These are phyloP conservation scores for Cordyceps tenuipes DNA, from an alignment of 2,329 filamentous ascomycete species.

Conservation along the genomic window DNA sequence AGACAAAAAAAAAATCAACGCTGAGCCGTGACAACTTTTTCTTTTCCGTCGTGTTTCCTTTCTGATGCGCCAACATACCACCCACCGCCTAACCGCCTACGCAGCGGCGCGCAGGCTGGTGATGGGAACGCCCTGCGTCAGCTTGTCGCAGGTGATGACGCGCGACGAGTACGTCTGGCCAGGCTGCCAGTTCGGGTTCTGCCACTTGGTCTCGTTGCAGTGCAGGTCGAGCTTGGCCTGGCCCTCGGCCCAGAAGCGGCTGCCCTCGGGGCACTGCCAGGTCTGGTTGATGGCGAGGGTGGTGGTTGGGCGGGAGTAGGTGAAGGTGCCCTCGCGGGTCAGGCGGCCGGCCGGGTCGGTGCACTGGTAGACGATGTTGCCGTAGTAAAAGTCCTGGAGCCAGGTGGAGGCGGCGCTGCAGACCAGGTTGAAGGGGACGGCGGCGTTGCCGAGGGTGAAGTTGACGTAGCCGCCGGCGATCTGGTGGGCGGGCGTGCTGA, in stretches of 20 bases:
- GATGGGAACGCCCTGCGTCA: conserved; percentile 20
- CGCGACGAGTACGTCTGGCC: conserved; percentile 26
- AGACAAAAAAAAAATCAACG: not conserved
- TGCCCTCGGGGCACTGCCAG: conserved; percentile 37
- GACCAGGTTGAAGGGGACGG: conserved; percentile 23
- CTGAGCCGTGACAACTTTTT: not conserved
- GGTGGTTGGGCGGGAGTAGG: conserved; percentile 29
- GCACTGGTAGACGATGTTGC: conserved; percentile 37
- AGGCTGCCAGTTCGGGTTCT: conserved; percentile 25
- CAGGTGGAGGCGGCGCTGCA: conserved; percentile 35
- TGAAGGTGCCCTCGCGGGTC: conserved; percentile 30
- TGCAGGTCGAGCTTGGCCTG: conserved; percentile 20
- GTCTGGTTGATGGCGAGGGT: conserved; percentile 38
- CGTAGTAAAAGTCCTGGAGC: conserved; percentile 43
- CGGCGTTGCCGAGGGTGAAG: conserved; percentile 43
- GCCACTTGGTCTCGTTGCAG: conserved; percentile 20
- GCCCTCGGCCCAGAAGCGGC: conserved; percentile 22
- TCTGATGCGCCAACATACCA: not conserved
- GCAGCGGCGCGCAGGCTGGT: conserved; percentile 20
- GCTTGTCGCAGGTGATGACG: conserved; percentile 20
- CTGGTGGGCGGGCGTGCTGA: conserved; percentile 44
- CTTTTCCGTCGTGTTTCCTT: not conserved
- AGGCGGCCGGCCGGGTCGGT: conserved; percentile 20
- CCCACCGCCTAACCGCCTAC: conserved; percentile 10
- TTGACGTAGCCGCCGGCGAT: conserved; percentile 37